phyloP scores from a whole-genome alignment of 805 yeast species.

The Kazachstania bromeliacearum region DNA sequence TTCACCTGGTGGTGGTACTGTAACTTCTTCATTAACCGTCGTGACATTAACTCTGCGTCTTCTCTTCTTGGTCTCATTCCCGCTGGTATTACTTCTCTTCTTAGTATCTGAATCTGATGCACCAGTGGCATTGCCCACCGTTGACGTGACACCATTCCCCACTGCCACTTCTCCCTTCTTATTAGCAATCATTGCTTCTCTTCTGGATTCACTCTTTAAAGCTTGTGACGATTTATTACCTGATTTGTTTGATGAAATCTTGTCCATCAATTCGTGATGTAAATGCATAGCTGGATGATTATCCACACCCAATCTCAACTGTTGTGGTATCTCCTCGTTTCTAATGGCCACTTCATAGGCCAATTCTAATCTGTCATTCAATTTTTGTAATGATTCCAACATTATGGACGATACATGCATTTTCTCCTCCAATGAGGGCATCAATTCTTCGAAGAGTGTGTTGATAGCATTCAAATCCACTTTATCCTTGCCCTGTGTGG shows the following conservation, averaged over 20 bases:
- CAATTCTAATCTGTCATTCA: constrained; percentile 64
- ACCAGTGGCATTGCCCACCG: not conserved
- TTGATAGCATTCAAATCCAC: constrained; percentile 31
- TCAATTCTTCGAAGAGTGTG: constrained; percentile 47
- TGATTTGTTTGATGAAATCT: constrained; percentile 13
- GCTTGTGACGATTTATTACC: constrained; percentile 50
- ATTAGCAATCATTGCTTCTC: constrained; percentile 89
- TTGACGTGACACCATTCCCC: not conserved
- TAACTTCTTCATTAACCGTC: constrained; percentile 1
- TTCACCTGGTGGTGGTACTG: constrained; percentile 1
- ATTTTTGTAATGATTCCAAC: constrained; percentile 61
- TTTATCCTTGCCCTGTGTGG: not conserved
- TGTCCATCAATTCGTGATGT: constrained; percentile 30
- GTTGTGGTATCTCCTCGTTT: constrained; percentile 70
- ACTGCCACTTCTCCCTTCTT: constrained; percentile 13
- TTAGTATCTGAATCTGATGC: not conserved
- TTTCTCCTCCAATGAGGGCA: constrained; percentile 92
- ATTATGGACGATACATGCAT: constrained; percentile 96
- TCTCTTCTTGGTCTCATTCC: constrained; percentile 8
- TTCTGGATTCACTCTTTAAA: constrained; percentile 71
- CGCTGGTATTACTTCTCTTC: not conserved
- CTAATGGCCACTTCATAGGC: constrained; percentile 67
- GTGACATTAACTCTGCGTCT: constrained; percentile 2
- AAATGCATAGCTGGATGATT: constrained; percentile 81
- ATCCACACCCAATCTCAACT: constrained; percentile 64